phyloP scores from a whole-genome alignment of 805 yeast genomes.

The Maudiozyma turicensis region DNA sequence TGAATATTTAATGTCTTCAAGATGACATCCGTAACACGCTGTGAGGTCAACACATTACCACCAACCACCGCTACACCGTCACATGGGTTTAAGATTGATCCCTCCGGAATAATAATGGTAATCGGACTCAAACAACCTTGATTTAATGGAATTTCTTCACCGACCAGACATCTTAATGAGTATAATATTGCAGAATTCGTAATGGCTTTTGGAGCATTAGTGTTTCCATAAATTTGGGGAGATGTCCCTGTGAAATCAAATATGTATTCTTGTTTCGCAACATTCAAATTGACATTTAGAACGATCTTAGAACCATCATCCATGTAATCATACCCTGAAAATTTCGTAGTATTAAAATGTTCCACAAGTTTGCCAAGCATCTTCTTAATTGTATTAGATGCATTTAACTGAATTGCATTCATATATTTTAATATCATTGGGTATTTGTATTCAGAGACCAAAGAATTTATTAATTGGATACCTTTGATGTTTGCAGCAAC shows the following conservation, averaged over 20 bases:
- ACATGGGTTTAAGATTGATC: conserved; percentile 62
- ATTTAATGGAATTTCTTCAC: conserved; percentile 82
- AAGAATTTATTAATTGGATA: conserved; percentile 47
- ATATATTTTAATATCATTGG: conserved; percentile 59
- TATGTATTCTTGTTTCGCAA: conserved; percentile 46
- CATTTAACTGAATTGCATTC: conserved; percentile 74
- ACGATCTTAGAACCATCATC: conserved; percentile 73
- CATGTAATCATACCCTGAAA: conserved; percentile 56
- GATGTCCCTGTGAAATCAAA: conserved; percentile 86
- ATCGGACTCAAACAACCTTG: conserved; percentile 87
- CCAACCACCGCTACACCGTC: conserved; percentile 89
- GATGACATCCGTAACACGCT: conserved; percentile 82
- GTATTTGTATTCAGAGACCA: conserved; percentile 55
- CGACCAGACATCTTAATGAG: conserved; percentile 74
- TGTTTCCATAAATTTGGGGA: conserved; percentile 77
- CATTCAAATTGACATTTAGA: conserved; percentile 42
- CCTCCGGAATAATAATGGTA: conserved; percentile 51
- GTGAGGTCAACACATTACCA: conserved; percentile 92
- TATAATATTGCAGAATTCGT: conserved; percentile 83
- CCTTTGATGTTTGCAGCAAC: conserved; percentile 87
- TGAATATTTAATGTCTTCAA: conserved; percentile 78
- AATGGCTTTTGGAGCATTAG: conserved; percentile 89
- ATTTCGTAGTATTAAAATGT: conserved; percentile 31
- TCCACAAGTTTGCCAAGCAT: conserved; percentile 38
- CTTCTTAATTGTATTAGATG: conserved; percentile 58